These are phyloP conservation scores for Puya raimondii DNA, from an alignment of 176 grass and related monocot genomes.

Conservation along the genomic window DNA sequence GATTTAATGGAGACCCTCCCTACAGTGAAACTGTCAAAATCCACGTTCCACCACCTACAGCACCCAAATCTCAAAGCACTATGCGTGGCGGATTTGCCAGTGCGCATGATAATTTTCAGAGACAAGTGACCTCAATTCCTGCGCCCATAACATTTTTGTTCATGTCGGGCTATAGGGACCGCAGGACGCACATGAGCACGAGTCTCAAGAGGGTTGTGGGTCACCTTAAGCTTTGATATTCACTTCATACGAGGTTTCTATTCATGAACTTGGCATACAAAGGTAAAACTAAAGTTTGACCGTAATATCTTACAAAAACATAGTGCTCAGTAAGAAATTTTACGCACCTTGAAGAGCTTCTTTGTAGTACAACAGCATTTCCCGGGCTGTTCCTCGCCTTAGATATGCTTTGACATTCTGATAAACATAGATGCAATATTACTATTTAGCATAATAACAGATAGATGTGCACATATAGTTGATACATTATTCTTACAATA, in stretches of 20 bases:
- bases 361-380: constrained; percentile 65
- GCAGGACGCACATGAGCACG: not conserved
- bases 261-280: no score
- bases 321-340: constrained; percentile 22
- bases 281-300: not conserved
- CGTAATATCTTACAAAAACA: constrained; percentile 7
- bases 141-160: no score
- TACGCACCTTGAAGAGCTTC: constrained; percentile 77
- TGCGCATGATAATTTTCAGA: no score
- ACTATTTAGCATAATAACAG: constrained; percentile 11
- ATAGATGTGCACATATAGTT: not conserved
- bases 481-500: no score
- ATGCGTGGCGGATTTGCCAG: no score
- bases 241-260: no score
- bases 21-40: no score
- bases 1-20: no score
- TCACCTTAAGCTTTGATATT: no score
- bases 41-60: no score
- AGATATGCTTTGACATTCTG: constrained; percentile 97
- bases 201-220: not conserved
- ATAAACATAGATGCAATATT: constrained; percentile 13
- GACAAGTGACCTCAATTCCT: no score
- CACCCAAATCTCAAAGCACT: no score
- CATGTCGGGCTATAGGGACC: not conserved
- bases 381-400: constrained; percentile 66